Base-by-base conservation (phyloP, 495 filamentous ascomycete species). In the Daldinia vernicosa region DNA sequence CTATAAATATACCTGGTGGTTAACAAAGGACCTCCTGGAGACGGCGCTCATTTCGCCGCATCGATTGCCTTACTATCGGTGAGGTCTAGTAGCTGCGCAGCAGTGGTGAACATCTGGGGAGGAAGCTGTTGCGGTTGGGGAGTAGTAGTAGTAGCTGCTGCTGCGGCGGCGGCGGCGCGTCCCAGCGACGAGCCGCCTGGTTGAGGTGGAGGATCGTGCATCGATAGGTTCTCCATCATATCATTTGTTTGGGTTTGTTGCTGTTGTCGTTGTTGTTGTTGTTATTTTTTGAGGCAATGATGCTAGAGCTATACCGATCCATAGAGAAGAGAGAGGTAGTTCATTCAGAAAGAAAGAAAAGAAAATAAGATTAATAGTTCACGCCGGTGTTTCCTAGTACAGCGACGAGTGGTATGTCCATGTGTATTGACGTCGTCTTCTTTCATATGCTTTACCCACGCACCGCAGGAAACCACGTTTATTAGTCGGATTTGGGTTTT, bases 41-140 rank as follows among this genome's bases (percentile, higher is more conserved):
- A 26, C 53, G 2, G 55, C 30, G 35, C 56, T 54, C 14, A 57
- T 62, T 33, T 55, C 32, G 56, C 57, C 58, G 52, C 43, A 22
- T 60, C 58, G 52, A 35, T 56, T 50, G 61, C 65, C 91, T 84
- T 87, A 98, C 95, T 98, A 82, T 99, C 95, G 69, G 95, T 98
- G 73, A 99, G 85, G 79, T 99, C 95, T 39, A 98, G 80, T 47
- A 99, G 82, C 80, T 98, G 95, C 56, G 95, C 93, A 47, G 95
- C 94, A 3, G 95, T 99, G 15, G 96, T 97, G 83, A 99, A 99
- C 94, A 98, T 98, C 84, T 99, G 93, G 52, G 89, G 88, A 4
- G 89, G 91, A 37, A 93, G 81, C 68, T 89, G 87, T 70, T 86
- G 86, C 43, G 83, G 80, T 33, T 80, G 84, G 81, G 32, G 78